Percentiles rank a stretch among this genome's conserved stretches.
Conservation (phyloP, 2,329 filamentous ascomycete species). For the Intubia oerlemansii region DNA sequence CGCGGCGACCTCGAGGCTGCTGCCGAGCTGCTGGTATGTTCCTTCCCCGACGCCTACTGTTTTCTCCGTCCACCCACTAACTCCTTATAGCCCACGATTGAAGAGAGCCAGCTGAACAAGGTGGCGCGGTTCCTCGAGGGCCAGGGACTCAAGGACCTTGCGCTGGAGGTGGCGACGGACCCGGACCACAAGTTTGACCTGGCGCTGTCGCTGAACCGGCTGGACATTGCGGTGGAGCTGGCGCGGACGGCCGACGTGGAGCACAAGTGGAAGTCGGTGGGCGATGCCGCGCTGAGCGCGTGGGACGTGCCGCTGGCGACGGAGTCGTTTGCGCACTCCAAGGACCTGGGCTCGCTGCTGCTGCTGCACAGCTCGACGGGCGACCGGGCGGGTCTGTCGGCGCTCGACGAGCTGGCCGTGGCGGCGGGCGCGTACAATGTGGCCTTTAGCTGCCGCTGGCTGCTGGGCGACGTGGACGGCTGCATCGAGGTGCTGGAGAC, state of each 20-base stretch:
- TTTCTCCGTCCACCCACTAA: not conserved
- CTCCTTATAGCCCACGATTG: slow-evolving; percentile 51
- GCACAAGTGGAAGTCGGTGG: slow-evolving; percentile 96
- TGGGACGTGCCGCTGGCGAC: slow-evolving; percentile 82
- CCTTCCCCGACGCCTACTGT: too few relatives aligned
- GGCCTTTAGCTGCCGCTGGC: slow-evolving; percentile 79
- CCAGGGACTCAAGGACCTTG: slow-evolving; percentile 71
- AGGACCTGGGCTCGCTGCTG: slow-evolving; percentile 71
- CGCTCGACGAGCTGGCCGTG: slow-evolving; percentile 54
- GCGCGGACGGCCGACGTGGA: slow-evolving; percentile 69
- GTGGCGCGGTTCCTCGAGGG: slow-evolving; percentile 91
- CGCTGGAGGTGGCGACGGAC: slow-evolving; percentile 84
- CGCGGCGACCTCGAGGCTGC: slow-evolving; percentile 86
- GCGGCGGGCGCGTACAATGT: slow-evolving; percentile 72
- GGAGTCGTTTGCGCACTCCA: slow-evolving; percentile 81
- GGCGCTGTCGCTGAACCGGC: slow-evolving; percentile 59
- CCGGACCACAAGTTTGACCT: slow-evolving; percentile 93
- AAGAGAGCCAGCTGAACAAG: slow-evolving; percentile 90
- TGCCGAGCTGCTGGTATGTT: slow-evolving; percentile 53
- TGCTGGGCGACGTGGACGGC: slow-evolving; percentile 59
- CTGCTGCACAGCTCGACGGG: slow-evolving; percentile 75
- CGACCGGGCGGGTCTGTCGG: slow-evolving; percentile 50
- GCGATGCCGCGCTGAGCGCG: slow-evolving; percentile 64
- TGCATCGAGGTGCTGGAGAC: slow-evolving; percentile 62
- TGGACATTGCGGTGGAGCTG: slow-evolving; percentile 69